A percentile compares a stretch with the other conserved stretches of the same genome.
Evolutionary conservation across 2,329 filamentous ascomycete species (phyloP).

Genomic region (Diaporthe citriasiana): DNA sequence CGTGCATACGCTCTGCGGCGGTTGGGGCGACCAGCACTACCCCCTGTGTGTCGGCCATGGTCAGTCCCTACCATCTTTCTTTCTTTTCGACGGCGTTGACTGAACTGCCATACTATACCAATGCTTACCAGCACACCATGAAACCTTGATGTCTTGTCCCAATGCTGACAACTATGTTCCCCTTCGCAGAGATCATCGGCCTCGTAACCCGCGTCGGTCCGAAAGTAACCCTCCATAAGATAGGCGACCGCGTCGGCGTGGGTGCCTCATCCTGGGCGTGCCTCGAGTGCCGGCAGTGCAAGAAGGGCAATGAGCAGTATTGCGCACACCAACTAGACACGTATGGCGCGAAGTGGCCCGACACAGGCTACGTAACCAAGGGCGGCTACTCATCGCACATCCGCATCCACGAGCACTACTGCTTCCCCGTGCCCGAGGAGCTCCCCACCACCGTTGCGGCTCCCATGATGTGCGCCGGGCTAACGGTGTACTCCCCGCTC

Average conservation of each 20-base stretch:
- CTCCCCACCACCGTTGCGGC: conserved; percentile 75
- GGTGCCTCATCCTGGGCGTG: conserved; percentile 77
- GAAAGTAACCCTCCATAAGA: conserved; percentile 71
- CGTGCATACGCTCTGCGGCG: conserved; percentile 77
- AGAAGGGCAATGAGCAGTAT: conserved; percentile 77
- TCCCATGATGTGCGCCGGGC: conserved; percentile 87
- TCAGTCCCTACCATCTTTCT: conserved; percentile 48
- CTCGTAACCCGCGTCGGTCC: conserved; percentile 76
- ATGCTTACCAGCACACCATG: background rate
- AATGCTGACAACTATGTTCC: background rate
- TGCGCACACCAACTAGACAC: conserved; percentile 73
- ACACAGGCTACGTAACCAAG: conserved; percentile 67
- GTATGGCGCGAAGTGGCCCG: conserved; percentile 68
- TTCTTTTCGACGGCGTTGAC: background rate
- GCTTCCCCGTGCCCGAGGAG: conserved; percentile 80
- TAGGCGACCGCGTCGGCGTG: conserved; percentile 77
- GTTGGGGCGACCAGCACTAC: conserved; percentile 75
- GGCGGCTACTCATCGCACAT: conserved; percentile 64
- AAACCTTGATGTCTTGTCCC: background rate
- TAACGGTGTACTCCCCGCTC: conserved; percentile 84
- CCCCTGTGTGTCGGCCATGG: conserved; percentile 78
- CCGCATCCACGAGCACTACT: conserved; percentile 79
- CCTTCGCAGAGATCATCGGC: conserved; percentile 73
- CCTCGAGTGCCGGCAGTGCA: conserved; percentile 75
- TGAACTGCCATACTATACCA: too few species aligned